These are phyloP conservation scores for Solanum lignicaule DNA, from an alignment of 257 asterid genomes.

Conservation along the genomic window DNA sequence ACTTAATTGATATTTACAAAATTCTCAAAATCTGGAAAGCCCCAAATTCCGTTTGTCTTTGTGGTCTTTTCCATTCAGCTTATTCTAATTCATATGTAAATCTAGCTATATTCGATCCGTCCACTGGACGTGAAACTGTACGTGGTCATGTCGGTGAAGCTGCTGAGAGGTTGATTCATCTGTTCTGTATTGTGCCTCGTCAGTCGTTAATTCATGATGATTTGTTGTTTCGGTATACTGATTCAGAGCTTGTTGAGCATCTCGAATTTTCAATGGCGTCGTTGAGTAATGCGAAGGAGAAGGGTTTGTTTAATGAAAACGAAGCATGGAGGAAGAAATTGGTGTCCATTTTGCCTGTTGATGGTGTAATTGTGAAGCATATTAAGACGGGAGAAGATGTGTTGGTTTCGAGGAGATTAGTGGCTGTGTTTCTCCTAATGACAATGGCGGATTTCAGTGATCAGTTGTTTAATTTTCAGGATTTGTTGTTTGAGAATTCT, in stretches of 20 bases:
- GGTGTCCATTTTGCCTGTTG: slow-evolving; percentile 40
- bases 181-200: slow-evolving; percentile 80
- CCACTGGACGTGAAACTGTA: slow-evolving; percentile 62
- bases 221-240: slow-evolving; percentile 48
- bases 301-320: slow-evolving; percentile 2
- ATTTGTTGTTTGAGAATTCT: slow-evolving; percentile 46
- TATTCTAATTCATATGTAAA: slow-evolving; percentile 86
- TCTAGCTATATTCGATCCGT: slow-evolving; percentile 81
- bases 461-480: slow-evolving; percentile 68
- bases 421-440: slow-evolving; percentile 60
- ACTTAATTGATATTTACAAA: slow-evolving; percentile 56
- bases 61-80: slow-evolving; percentile 91
- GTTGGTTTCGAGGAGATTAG: slow-evolving; percentile 48
- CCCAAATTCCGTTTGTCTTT: slow-evolving; percentile 62
- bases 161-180: slow-evolving; percentile 65
- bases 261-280: slow-evolving; percentile 40
- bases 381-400: slow-evolving; percentile 75
- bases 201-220: slow-evolving; percentile 51
- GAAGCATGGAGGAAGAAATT: slow-evolving; percentile 67
- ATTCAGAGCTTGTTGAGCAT: slow-evolving; percentile 52
- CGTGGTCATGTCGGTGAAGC: slow-evolving; percentile 57
- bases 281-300: slow-evolving; percentile 21
- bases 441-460: slow-evolving; percentile 89
- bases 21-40: slow-evolving; percentile 77
- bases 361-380: slow-evolving; percentile 56